Base-by-base conservation (phyloP, 2,329 filamentous ascomycete genomes). In the Alternaria consortialis region DNA sequence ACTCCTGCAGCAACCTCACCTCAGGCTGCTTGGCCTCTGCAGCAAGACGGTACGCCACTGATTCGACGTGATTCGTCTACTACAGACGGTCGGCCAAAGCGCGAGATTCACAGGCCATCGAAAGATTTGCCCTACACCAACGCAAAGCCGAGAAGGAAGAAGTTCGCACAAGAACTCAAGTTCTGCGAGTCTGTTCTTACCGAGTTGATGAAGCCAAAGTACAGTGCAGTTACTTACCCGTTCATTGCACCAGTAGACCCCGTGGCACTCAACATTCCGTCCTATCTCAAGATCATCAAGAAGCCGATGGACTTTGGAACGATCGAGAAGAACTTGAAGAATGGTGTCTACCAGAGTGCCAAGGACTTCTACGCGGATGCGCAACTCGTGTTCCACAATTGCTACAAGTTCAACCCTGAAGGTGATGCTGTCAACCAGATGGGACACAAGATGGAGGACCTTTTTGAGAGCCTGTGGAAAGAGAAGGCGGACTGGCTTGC, bases 261-360 rank as follows among this genome's bases (percentile, higher is more conserved):
- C 0, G 94, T 98, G 36, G 94, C 94, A 0, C 83, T 98, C 55
- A 93, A 94, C 76, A 97, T 98, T 61, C 95, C 95, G 0, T 90
- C 91, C 25, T 99, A 99, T 77, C 92, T 95, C 77, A 93, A 91
- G 72, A 84, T 98, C 63, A 93, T 99, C 81, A 98, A 97, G 84
- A 93, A 94, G 76, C 95, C 95, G 0, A 99, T 98, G 94, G 94
- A 99, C 77, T 84, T 97, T 51, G 84, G 86, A 15, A 97, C 92
- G n/a, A 91, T 97, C 74, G 84, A 87, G 36, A 84, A 85, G 42
- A 96, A 96, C 79, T 84, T 97, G 40, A 88, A 90, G 68, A 84
- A 84, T 12, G 93, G 93, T 27, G 87, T 93, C 57, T 98, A 98
- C 74, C 86, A 88, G 67, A 92, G 86, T 58, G 85, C 92, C 1